phyloP scores from a whole-genome alignment of 129 eudicot genomes.

The Saussurea involucrata region DNA sequence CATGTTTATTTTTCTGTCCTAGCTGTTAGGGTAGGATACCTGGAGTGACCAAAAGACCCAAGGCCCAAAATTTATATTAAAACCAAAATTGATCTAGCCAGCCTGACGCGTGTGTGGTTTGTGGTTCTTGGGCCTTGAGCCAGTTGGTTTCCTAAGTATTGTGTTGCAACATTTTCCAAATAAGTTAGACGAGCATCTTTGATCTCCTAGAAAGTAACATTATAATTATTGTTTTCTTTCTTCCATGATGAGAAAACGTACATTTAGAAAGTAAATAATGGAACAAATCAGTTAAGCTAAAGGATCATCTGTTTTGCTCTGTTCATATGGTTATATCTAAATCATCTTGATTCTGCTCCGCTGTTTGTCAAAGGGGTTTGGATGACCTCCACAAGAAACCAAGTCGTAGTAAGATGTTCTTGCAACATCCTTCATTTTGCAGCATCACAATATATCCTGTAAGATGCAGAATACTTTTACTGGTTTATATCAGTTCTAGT shows the following conservation, averaged over 20 bases:
- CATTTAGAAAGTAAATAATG: neutral
- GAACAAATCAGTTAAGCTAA: neutral
- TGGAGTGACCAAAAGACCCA: conserved; percentile 6
- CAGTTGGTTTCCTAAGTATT: neutral
- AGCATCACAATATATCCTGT: neutral
- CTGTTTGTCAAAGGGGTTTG: neutral
- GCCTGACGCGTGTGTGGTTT: neutral
- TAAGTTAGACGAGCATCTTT: neutral
- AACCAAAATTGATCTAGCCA: neutral
- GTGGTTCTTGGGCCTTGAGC: neutral
- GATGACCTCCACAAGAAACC: neutral
- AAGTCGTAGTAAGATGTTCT: neutral
- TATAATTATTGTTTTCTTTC: neutral
- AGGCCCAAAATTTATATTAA: conserved; percentile 4
- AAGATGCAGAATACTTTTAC: neutral
- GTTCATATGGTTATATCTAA: neutral
- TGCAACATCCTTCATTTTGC: neutral
- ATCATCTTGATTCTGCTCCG: neutral
- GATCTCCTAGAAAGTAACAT: neutral
- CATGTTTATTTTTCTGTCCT: neutral
- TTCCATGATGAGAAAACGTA: neutral
- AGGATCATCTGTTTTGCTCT: neutral
- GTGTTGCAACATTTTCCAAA: neutral
- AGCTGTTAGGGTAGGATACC: neutral
- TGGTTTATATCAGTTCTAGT: neutral